Evolutionary conservation across 108 stramenopile species (phyloP), one percentile per base, ranked within the genome.

Genomic region (Discostella stelligeroides): DNA sequence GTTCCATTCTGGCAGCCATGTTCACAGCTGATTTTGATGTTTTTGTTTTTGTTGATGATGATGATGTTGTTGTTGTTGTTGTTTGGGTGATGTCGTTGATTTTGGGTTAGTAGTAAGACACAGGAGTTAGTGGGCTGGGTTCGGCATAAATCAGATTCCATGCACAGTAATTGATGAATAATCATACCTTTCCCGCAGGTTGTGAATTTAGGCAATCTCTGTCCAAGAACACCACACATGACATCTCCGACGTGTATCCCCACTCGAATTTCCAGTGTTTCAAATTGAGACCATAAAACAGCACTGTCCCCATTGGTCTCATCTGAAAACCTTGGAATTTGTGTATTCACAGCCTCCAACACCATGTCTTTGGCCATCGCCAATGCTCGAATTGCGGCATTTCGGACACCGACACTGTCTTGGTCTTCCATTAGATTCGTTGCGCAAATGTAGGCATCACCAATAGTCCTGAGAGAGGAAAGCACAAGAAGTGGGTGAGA

Each of bases 1-100:
- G 78, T 58, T 79, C 78, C 78, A 79, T 79, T 27, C 78, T 59
- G 10, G 78, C 78, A 13, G 78, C 78, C 56, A 79, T 66, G 28
- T 79, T 79, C 7, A 76, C 75, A 48, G 75, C 75, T 25, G 53
- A 5, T 34, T 5, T 34, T 23, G 28, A 7, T 24, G 17, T 46
- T 46, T 5, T 2, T 4, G 45, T 21, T 5, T 1, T 10, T 7
- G 20, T 14, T 28, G 27, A 61, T n/a, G n/a, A n/a, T n/a, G n/a
- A n/a, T n/a, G n/a, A n/a, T n/a, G n/a, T 23, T 24, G 17, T 46
- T 46, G 41, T 2, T 4, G 45, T 21, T 5, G 20, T 10, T 7
- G 20, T 14, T 28, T 17, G 3, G 23, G 24, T 5, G 14, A 15
- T n/a, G n/a, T n/a, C n/a, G n/a, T n/a, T n/a, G n/a, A n/a, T n/a